Conservation (phyloP, 805 yeast genomes). For the Lachancea fermentati region DNA sequence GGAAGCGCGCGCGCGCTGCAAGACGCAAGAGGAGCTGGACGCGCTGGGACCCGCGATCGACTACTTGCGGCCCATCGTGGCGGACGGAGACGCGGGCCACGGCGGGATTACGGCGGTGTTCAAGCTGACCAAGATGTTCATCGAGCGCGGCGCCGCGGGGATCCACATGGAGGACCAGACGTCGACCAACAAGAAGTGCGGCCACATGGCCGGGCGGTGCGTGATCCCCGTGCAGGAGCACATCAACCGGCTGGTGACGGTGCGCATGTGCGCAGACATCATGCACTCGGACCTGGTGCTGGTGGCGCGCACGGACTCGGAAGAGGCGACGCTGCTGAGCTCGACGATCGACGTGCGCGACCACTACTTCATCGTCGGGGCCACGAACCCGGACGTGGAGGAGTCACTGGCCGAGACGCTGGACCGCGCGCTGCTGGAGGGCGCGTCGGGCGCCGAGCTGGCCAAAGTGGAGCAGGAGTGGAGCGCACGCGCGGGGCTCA, state of each 20-base stretch:
- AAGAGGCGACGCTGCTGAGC: constrained; percentile 92
- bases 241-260: constrained; percentile 87
- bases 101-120: constrained; percentile 97
- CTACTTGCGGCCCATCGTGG: constrained; percentile 89
- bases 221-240: constrained; percentile 97
- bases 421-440: constrained; percentile 74
- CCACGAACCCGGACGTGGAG: constrained; percentile 77
- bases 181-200: constrained; percentile 97
- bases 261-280: constrained; percentile 92
- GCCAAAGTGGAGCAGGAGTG: constrained; percentile 75
- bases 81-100: constrained; percentile 98
- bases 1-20: constrained; percentile 61
- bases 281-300: constrained; percentile 79
- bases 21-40: constrained; percentile 57
- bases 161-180: constrained; percentile 99
- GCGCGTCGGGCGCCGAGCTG: constrained; percentile 65
- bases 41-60: constrained; percentile 70
- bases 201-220: constrained; percentile 99
- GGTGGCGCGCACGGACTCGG: constrained; percentile 96
- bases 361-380: constrained; percentile 85
- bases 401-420: constrained; percentile 65
- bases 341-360: constrained; percentile 93
- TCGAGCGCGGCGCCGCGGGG: constrained; percentile 98
- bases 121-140: constrained; percentile 91
- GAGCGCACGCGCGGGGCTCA: constrained; percentile 76